Percentiles rank a stretch among this genome's conserved stretches.
These are phyloP conservation scores for Thalassiosira mediterranea DNA, from an alignment of 352 stramenopile genomes.

Conservation along the genomic window DNA sequence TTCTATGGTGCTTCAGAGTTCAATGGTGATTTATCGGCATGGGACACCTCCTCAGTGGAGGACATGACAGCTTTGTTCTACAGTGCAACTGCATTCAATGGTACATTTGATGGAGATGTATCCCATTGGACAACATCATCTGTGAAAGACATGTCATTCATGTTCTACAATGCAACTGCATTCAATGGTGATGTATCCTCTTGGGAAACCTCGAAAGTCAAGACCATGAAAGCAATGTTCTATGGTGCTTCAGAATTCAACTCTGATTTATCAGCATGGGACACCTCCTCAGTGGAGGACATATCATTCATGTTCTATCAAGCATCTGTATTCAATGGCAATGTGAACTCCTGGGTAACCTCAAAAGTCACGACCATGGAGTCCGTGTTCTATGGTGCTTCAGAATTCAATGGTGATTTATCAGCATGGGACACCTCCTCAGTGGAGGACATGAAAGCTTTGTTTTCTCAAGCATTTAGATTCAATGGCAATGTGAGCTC, in stretches of 20 bases:
- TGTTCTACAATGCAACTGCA: conserved; percentile 2
- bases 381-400: no score
- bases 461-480: no score
- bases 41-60: not conserved
- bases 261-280: conserved; percentile 17
- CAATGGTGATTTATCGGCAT: conserved; percentile 1
- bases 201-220: no score
- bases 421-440: no score
- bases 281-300: not conserved
- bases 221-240: no score
- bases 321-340: conserved; percentile 3
- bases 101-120: no score
- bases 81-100: not conserved
- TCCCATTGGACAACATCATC: not conserved
- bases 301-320: conserved; percentile 3
- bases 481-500: no score
- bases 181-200: no score
- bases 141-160: not conserved
- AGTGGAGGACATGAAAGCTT: no score
- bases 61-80: conserved; percentile 22
- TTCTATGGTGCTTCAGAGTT: not conserved
- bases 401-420: no score
- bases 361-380: no score
- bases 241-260: conserved; percentile 14
- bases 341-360: no score